phyloP scores from a whole-genome alignment of 306 rosid species.

The Astragalus membranaceus region DNA sequence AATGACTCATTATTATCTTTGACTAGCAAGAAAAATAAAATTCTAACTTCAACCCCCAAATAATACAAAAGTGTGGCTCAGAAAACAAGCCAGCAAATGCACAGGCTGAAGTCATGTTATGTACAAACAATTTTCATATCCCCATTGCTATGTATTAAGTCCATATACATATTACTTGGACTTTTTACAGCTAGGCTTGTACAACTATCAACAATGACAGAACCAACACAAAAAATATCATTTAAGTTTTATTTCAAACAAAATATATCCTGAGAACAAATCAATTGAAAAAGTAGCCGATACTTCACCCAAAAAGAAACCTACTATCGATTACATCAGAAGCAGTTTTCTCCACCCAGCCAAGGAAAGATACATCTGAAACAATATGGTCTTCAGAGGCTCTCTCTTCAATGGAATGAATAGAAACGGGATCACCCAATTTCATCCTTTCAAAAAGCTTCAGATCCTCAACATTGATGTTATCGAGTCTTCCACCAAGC shows the following conservation, averaged over 20 bases:
- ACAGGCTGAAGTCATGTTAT: background rate
- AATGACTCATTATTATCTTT: background rate
- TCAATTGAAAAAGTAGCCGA: background rate
- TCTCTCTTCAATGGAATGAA: constrained; percentile 48
- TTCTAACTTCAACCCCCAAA: background rate
- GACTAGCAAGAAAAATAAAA: background rate
- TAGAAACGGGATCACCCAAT: constrained; percentile 54
- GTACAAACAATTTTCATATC: background rate
- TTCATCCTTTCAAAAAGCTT: constrained; percentile 45
- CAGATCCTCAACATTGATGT: constrained; percentile 30
- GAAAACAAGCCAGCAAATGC: background rate
- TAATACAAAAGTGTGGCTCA: background rate
- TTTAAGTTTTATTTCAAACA: background rate
- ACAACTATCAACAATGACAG: background rate
- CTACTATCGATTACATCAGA: constrained; percentile 71
- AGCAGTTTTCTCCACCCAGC: constrained; percentile 66
- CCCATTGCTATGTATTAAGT: background rate
- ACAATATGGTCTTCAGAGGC: constrained; percentile 26
- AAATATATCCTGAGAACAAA: background rate
- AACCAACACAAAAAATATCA: constrained; percentile 7
- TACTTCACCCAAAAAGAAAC: constrained; percentile 34
- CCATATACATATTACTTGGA: background rate
- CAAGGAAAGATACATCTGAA: constrained; percentile 64
- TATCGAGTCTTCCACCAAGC: constrained; percentile 39
- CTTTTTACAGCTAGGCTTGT: background rate